Conservation (phyloP, 306 rosid genomes). For the Lupinus albus region DNA sequence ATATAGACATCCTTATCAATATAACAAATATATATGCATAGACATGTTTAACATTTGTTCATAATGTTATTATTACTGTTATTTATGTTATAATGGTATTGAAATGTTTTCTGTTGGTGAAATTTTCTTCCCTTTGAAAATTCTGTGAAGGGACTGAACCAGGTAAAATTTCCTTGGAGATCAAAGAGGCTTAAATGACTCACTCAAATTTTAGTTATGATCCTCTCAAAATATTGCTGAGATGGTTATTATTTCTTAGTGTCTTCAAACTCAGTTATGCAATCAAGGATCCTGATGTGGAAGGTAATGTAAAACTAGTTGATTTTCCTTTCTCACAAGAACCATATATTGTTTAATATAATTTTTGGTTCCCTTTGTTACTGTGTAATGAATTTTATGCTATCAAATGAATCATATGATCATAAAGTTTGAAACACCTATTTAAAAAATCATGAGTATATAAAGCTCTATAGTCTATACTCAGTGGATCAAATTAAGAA, state of each 20-base stretch:
- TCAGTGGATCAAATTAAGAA: background rate
- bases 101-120: conserved; percentile 14
- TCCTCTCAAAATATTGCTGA: conserved; percentile 52
- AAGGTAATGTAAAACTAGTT: conserved; percentile 56
- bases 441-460: background rate
- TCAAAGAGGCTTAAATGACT: conserved; percentile 53
- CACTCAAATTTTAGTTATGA: conserved; percentile 38
- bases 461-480: background rate
- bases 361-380: conserved; percentile 14
- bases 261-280: conserved; percentile 53
- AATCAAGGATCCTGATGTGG: conserved; percentile 68
- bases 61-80: background rate
- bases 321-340: background rate
- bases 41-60: background rate
- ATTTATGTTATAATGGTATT: conserved; percentile 2
- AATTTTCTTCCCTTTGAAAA: conserved; percentile 2
- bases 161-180: conserved; percentile 40
- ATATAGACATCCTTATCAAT: background rate
- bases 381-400: background rate
- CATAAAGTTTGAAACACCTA: background rate
- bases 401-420: background rate
- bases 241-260: conserved; percentile 57
- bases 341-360: background rate
- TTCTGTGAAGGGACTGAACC: conserved; percentile 9
- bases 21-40: background rate